Evolutionary conservation across 2,329 filamentous ascomycete species (phyloP).

Genomic region (Elsinoe ampelina): DNA sequence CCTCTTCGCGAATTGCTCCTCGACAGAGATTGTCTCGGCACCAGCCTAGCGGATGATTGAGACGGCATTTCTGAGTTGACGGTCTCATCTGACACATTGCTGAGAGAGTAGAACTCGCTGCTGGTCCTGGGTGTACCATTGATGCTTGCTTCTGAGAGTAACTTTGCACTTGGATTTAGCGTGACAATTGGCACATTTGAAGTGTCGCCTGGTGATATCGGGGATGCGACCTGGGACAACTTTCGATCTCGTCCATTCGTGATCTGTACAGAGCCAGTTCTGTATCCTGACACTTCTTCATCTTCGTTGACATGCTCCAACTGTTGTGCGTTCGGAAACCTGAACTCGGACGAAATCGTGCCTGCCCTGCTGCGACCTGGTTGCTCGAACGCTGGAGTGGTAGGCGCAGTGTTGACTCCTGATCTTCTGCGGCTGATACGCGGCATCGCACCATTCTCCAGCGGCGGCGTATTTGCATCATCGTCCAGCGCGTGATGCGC

Average conservation of each 20-base stretch:
- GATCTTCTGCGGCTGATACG: constrained; percentile 25
- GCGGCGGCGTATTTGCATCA: constrained; percentile 30
- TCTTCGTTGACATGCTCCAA: neutral
- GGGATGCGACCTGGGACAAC: neutral
- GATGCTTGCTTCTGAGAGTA: constrained; percentile 69
- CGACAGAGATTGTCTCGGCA: constrained; percentile 36
- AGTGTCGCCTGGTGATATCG: neutral
- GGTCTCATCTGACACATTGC: constrained; percentile 92
- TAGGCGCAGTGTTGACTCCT: constrained; percentile 18
- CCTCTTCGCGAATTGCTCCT: constrained; percentile 29
- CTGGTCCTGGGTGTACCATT: constrained; percentile 78
- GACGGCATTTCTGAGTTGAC: constrained; percentile 62
- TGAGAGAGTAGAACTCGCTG: constrained; percentile 87
- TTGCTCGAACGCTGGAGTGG: constrained; percentile 14
- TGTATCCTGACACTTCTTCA: neutral
- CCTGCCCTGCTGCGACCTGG: constrained; percentile 1
- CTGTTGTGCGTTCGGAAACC: neutral
- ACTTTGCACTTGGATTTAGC: constrained; percentile 50
- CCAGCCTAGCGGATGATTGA: constrained; percentile 40
- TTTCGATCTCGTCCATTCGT: neutral
- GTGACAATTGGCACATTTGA: neutral
- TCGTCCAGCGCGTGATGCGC: constrained; percentile 35
- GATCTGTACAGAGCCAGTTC: neutral
- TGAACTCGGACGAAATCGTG: constrained; percentile 4
- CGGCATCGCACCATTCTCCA: constrained; percentile 17